Conservation (phyloP, 305 asterid genomes). For the Rubia occidens region DNA sequence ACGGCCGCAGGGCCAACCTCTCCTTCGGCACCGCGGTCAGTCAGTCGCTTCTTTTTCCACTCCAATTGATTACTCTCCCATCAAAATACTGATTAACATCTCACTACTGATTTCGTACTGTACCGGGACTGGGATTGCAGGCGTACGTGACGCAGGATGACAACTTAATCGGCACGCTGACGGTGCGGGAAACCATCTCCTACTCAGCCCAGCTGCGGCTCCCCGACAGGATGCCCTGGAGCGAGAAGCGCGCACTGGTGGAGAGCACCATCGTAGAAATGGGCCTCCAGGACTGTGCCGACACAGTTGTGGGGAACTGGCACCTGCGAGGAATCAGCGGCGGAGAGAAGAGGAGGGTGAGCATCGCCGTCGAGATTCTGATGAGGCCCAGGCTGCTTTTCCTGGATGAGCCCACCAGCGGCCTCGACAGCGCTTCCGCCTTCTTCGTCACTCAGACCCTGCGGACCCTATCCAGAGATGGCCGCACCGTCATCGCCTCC, state of each 20-base stretch:
- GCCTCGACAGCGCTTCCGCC: slow-evolving; percentile 97
- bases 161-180: slow-evolving; percentile 83
- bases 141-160: slow-evolving; percentile 98
- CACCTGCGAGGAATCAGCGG: slow-evolving; percentile 91
- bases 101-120: neutral
- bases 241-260: slow-evolving; percentile 59
- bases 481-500: slow-evolving; percentile 89
- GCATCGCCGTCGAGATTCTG: slow-evolving; percentile 83
- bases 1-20: slow-evolving; percentile 79
- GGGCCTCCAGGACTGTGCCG: slow-evolving; percentile 98
- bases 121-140: slow-evolving; percentile 19
- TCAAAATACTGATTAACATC: too few species aligned
- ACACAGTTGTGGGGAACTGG: slow-evolving; percentile 93
- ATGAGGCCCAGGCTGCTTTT: slow-evolving; percentile 92
- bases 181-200: slow-evolving; percentile 83
- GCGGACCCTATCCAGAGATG: slow-evolving; percentile 74
- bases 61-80: neutral
- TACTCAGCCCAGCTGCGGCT: slow-evolving; percentile 78
- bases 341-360: slow-evolving; percentile 84
- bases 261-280: slow-evolving; percentile 91
- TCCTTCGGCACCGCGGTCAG: slow-evolving; percentile 89
- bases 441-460: slow-evolving; percentile 92
- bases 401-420: slow-evolving; percentile 97
- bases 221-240: slow-evolving; percentile 75
- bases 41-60: neutral